phyloP scores from a whole-genome alignment of 2,329 filamentous ascomycete genomes.

The Alternaria novae-zelandiae region DNA sequence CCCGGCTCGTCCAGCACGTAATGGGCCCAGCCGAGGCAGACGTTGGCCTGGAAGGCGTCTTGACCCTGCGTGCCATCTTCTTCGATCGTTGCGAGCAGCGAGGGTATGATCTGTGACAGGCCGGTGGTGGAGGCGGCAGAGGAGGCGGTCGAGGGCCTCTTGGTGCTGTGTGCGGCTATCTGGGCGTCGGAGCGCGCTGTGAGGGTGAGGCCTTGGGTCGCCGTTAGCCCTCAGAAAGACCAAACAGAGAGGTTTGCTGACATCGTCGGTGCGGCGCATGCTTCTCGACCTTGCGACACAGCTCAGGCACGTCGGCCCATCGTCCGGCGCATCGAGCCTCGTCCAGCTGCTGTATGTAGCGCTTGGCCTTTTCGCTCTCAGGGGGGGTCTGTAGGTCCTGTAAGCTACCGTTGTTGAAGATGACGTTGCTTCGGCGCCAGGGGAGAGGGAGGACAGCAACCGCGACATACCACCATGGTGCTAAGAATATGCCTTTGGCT shows the following conservation, averaged over 20 bases:
- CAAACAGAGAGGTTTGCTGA: slow-evolving; percentile 55
- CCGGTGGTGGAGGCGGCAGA: slow-evolving; percentile 41
- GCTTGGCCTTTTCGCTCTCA: slow-evolving; percentile 75
- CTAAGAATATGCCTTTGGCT: slow-evolving; percentile 38
- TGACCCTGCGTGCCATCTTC: slow-evolving; percentile 53
- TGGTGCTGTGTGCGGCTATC: slow-evolving; percentile 51
- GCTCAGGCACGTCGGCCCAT: slow-evolving; percentile 86
- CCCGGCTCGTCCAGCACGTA: slow-evolving; percentile 76
- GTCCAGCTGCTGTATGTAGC: slow-evolving; percentile 84
- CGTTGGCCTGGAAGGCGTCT: slow-evolving; percentile 75
- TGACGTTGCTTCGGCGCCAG: slow-evolving; percentile 38
- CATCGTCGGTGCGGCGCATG: slow-evolving; percentile 86
- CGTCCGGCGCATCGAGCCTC: slow-evolving; percentile 84
- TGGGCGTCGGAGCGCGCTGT: slow-evolving; percentile 56
- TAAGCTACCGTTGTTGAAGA: slow-evolving; percentile 34
- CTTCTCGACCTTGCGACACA: slow-evolving; percentile 91
- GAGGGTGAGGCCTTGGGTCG: slow-evolving; percentile 52
- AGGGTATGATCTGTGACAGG: slow-evolving; percentile 48
- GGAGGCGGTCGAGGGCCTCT: slow-evolving; percentile 51
- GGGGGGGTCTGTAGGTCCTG: slow-evolving; percentile 48
- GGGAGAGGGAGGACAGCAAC: background rate
- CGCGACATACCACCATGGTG: slow-evolving; percentile 45
- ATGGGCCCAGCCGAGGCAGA: slow-evolving; percentile 85
- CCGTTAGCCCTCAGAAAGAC: slow-evolving; percentile 20
- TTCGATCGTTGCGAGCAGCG: slow-evolving; percentile 49